Percentiles rank a stretch among this genome's conserved stretches.
Conservation (phyloP, 208 protist species). For the Wallacemonas sp. region DNA sequence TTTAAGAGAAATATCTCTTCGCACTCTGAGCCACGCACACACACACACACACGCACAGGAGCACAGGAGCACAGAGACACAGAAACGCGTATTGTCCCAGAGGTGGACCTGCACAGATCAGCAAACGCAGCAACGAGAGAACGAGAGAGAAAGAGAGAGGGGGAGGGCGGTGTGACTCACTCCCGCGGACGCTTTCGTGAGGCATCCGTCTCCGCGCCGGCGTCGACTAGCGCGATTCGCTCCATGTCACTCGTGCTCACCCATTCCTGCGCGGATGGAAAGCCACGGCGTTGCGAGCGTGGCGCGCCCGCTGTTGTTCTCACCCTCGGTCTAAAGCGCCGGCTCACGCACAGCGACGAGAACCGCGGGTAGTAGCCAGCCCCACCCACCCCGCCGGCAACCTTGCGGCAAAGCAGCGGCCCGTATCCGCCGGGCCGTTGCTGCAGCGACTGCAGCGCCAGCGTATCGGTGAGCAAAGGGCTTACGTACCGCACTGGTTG, state of each 20-base stretch:
- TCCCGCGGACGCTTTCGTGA: slow-evolving; percentile 31
- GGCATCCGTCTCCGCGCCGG: neutral
- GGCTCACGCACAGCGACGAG: slow-evolving; percentile 35
- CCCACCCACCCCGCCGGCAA: neutral
- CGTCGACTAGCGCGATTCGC: slow-evolving; percentile 33
- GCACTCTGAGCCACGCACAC: too few species aligned
- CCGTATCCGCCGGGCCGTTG: slow-evolving; percentile 59
- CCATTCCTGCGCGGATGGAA: slow-evolving; percentile 61
- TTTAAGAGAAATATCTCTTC: too few species aligned
- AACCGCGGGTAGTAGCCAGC: slow-evolving; percentile 37
- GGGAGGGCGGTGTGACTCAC: too few species aligned
- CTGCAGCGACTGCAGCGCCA: slow-evolving; percentile 27
- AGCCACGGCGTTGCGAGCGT: slow-evolving; percentile 28
- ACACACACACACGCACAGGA: too few species aligned
- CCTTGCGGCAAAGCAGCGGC: slow-evolving; percentile 16
- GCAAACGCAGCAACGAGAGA: neutral
- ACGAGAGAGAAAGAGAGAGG: neutral
- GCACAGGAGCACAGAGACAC: too few species aligned
- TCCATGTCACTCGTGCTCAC: slow-evolving; percentile 55
- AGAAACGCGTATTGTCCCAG: too few species aligned
- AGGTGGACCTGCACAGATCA: too few species aligned
- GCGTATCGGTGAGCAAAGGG: slow-evolving; percentile 15
- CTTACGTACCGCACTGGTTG: slow-evolving; percentile 1
- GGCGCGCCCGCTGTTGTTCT: slow-evolving; percentile 17
- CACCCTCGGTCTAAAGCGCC: slow-evolving; percentile 51